Percentiles rank a stretch among this genome's conserved stretches.
Conservation (phyloP, 2,329 filamentous ascomycete genomes). For the Tetracladium maxilliforme region DNA sequence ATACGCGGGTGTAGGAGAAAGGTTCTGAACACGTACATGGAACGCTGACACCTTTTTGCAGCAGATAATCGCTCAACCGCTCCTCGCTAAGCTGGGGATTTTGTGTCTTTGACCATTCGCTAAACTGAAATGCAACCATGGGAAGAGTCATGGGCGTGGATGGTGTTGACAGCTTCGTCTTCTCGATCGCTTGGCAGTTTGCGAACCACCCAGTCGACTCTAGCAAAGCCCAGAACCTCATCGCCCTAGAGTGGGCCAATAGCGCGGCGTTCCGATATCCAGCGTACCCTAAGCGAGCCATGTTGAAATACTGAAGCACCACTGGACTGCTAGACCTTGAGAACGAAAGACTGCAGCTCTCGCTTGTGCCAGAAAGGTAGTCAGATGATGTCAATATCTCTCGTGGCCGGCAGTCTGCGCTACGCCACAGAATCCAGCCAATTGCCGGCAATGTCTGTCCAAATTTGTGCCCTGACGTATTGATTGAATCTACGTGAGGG, state of each 20-base stretch:
- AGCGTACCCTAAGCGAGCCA: constrained; percentile 53
- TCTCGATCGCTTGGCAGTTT: too few species aligned
- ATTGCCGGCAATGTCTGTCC: constrained; percentile 52
- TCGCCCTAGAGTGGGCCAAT: constrained; percentile 42
- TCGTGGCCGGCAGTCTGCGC: constrained; percentile 48
- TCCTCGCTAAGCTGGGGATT: too few species aligned
- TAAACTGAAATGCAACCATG: too few species aligned
- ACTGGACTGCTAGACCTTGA: constrained; percentile 55
- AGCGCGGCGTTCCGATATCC: constrained; percentile 54
- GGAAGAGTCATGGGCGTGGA: too few species aligned
- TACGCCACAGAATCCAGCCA: constrained; percentile 58
- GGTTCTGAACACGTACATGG: too few species aligned
- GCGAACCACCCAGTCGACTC: constrained; percentile 56
- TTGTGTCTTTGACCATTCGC: too few species aligned
- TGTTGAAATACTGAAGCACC: constrained; percentile 59
- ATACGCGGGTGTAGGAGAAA: too few species aligned
- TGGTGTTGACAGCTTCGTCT: too few species aligned
- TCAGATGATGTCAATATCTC: constrained; percentile 54
- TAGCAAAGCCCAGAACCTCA: too few species aligned
- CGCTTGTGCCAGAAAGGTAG: constrained; percentile 58
- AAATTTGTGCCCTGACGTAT: constrained; percentile 47
- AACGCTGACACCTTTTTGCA: too few species aligned
- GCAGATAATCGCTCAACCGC: too few species aligned
- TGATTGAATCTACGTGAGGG: constrained; percentile 51
- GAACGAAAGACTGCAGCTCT: constrained; percentile 60